Conservation (phyloP, 2,329 filamentous ascomycete genomes). For the Spiromastix sp. region DNA sequence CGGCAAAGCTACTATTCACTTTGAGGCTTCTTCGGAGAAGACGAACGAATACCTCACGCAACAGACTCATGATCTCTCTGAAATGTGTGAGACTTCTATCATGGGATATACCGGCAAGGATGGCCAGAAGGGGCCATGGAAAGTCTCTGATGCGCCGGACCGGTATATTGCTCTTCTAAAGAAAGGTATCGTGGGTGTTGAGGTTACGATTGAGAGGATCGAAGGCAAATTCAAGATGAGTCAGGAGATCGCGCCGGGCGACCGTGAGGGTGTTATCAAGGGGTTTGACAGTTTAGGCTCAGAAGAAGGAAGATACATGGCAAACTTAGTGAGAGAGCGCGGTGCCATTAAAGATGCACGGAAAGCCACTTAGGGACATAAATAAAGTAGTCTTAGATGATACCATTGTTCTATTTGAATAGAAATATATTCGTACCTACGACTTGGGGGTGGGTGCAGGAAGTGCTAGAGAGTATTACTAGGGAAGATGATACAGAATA, state of each 20-base stretch:
- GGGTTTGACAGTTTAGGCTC: slow-evolving; percentile 42
- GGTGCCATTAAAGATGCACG: too few relatives aligned
- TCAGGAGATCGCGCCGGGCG: slow-evolving; percentile 46
- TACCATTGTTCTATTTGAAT: too few relatives aligned
- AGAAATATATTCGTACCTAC: too few relatives aligned
- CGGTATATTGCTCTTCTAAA: slow-evolving; percentile 48
- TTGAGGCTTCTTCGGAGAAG: slow-evolving; percentile 37
- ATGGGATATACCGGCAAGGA: slow-evolving; percentile 55
- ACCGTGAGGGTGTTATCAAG: slow-evolving; percentile 46
- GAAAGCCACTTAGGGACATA: too few relatives aligned
- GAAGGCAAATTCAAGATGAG: slow-evolving; percentile 60
- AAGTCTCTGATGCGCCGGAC: slow-evolving; percentile 44
- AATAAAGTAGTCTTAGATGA: too few relatives aligned
- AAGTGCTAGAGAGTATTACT: too few relatives aligned
- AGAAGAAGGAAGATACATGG: slow-evolving; percentile 29
- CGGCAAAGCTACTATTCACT: slow-evolving; percentile 45
- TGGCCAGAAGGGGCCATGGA: slow-evolving; percentile 43
- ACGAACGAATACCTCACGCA: slow-evolving; percentile 39
- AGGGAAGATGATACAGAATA: too few relatives aligned
- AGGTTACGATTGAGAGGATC: slow-evolving; percentile 46
- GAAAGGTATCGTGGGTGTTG: slow-evolving; percentile 51
- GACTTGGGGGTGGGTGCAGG: too few relatives aligned
- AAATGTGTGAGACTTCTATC: slow-evolving; percentile 40
- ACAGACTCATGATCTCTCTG: slow-evolving; percentile 45
- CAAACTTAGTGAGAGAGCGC: too few relatives aligned